Base-by-base conservation (phyloP, 345 rosid genomes). In the Chamaenerion angustifolium region DNA sequence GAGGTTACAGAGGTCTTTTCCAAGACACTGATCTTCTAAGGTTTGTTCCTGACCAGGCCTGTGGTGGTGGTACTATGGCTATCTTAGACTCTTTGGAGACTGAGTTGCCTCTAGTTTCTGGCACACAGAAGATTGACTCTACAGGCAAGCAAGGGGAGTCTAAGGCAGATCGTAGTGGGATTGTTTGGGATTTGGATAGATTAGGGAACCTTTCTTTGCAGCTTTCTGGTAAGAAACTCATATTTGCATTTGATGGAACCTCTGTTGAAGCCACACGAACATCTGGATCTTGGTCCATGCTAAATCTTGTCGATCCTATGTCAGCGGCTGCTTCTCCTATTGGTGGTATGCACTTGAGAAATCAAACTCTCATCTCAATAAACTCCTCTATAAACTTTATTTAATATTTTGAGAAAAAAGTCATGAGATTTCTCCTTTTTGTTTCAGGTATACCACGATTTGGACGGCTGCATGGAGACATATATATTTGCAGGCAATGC, bases 41-140 rank as follows among this genome's bases (percentile, higher is more conserved):
- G 44, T 88, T 93, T 82, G 96, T 93, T 17, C 96, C 99, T 59
- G 79, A 80, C 68, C 99, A 92, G 75, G 96, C 99, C 58, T 92
- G 99, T 71, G 95, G 94, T 64, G 99, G 99, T 65, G 96, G 94
- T 52, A 85, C 86, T 75, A 82, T 92, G 99, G 96, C 99, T 48
- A 92, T 88, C 68, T 69, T 92, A 66, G 99, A 85, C 60, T 76
- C 95, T 21, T 64, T 92, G 68, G 99, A 88, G 63, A 67, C 78
- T 60, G 96, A 85, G 58, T 60, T 81, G 79, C 68, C 83, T 57
- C 61, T 78, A 64, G 69, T 82, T 56, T 60, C 79, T 8, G 78
- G 56, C 61, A 52, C 79, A 21, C 95, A 79, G 63, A 82, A 80
- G 61, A 65, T 70, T 61, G 99, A 88, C 54, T 62, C 69, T 70